Percentiles rank a stretch among this genome's conserved stretches.
Evolutionary conservation across 2,329 filamentous ascomycete genomes (phyloP).

Genomic region (Colletotrichum tanaceti): DNA sequence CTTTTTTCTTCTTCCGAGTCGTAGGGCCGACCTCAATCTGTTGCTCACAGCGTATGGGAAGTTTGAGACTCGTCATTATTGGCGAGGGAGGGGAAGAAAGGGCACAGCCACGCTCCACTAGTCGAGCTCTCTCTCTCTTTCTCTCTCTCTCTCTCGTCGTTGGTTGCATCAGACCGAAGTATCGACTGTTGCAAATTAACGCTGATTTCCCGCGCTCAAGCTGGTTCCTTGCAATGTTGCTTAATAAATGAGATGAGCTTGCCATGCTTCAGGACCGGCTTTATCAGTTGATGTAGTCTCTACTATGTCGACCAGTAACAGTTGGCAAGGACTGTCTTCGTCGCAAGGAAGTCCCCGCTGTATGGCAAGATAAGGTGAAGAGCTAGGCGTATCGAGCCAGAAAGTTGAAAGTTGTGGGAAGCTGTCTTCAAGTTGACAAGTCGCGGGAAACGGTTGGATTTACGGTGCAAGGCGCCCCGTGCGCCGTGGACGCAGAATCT

Average conservation of each 20-base stretch:
- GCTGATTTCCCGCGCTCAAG: background rate
- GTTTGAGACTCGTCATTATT: constrained; percentile 2
- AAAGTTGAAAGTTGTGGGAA: background rate
- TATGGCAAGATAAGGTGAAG: constrained; percentile 12
- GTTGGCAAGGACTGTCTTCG: constrained; percentile 10
- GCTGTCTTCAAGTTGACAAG: constrained; percentile 9
- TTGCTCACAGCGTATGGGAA: constrained; percentile 17
- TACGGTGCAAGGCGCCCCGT: constrained; percentile 8
- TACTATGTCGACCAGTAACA: background rate
- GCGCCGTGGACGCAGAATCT: background rate
- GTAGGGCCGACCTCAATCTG: constrained; percentile 27
- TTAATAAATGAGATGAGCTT: constrained; percentile 32
- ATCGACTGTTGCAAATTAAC: constrained; percentile 8
- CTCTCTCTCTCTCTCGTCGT: background rate
- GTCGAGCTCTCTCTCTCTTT: background rate
- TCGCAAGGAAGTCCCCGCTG: constrained; percentile 17
- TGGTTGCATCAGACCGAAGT: constrained; percentile 5
- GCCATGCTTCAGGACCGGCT: constrained; percentile 26
- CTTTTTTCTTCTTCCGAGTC: background rate
- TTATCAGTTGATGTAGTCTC: constrained; percentile 20
- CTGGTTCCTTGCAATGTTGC: constrained; percentile 22
- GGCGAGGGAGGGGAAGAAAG: background rate
- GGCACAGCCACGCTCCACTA: constrained; percentile 24
- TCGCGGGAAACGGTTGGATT: constrained; percentile 15
- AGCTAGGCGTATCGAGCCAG: constrained; percentile 11